These are phyloP conservation scores for Pichia kluyveri DNA, from an alignment of 805 yeast species.

Conservation along the genomic window DNA sequence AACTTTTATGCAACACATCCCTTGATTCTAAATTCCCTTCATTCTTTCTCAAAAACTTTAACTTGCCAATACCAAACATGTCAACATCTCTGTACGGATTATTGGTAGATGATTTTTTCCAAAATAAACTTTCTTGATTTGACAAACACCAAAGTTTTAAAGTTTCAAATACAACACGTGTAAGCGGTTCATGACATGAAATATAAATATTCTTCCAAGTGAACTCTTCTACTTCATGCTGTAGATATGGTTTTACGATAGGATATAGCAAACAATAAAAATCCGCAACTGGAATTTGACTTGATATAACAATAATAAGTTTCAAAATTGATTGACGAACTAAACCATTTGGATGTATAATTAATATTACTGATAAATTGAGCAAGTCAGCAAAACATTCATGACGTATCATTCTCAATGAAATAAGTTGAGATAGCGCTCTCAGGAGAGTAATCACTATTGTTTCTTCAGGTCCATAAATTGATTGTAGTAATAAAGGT, in stretches of 20 bases:
- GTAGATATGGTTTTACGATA: constrained; percentile 62
- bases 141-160: constrained; percentile 65
- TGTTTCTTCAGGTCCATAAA: constrained; percentile 75
- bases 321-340: constrained; percentile 61
- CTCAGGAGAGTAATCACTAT: constrained; percentile 65
- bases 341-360: constrained; percentile 83
- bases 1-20: background rate
- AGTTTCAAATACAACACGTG: constrained; percentile 54
- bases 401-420: constrained; percentile 46
- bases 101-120: constrained; percentile 44
- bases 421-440: constrained; percentile 46
- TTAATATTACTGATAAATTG: constrained; percentile 41
- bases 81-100: constrained; percentile 21
- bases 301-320: constrained; percentile 53
- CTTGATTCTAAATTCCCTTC: background rate
- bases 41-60: constrained; percentile 25
- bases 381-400: constrained; percentile 48
- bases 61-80: constrained; percentile 37
- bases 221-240: constrained; percentile 65
- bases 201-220: constrained; percentile 58
- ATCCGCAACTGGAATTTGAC: constrained; percentile 65
- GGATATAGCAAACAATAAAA: constrained; percentile 79
- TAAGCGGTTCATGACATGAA: constrained; percentile 57
- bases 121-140: constrained; percentile 63
- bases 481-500: constrained; percentile 76